Base-by-base conservation (phyloP, 176 grass and related monocot genomes). In the Cenchrus americanus region DNA sequence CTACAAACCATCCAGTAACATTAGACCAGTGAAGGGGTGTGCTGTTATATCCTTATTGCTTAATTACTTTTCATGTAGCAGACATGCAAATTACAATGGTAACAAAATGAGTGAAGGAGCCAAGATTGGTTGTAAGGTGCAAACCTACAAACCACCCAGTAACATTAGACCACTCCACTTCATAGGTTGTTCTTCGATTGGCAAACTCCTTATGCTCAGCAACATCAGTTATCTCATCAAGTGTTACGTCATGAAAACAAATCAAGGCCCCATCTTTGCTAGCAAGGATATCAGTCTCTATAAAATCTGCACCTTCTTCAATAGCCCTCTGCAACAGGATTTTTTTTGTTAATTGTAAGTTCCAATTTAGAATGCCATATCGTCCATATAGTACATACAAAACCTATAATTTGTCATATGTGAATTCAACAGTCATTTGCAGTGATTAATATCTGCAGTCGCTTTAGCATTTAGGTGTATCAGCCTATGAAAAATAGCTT, bases 221-320 rank as follows among this genome's bases (percentile, higher is more conserved):
- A 78, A 98, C 80, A 75, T 95, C 90, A 72, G 96, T 95, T 75
- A 87, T 93, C 75, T 32, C 71, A 78, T 95, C 96, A 84, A 98
- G 91, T 87, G 53, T 98, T 64, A 95, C 93, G 90, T 98, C 96
- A 87, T 98, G 96, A 88, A 98, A 95, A 77, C 96, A 98, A 87
- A 98, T 86, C 82, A 95, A 83, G 61, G 65, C 66, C 46, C 95
- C 95, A 82, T 98, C 95, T 79, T 94, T 95, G 82, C 62, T 98
- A 55, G 92, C 91, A 80, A 98, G 89, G 58, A 98, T 93, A 81
- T 98, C 95, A 30, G 95, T 85, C 82, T 98, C 95, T 91, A 98
- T 98, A 87, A 98, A 98, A 84, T 98, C 95, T 0, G 95, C 88
- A 78, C 95, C 95, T 85, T 98, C 92, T 86, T 90, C 85, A 83